Conservation (phyloP, 1,284 basidiomycete genomes). For the Inonotus obliquus region DNA sequence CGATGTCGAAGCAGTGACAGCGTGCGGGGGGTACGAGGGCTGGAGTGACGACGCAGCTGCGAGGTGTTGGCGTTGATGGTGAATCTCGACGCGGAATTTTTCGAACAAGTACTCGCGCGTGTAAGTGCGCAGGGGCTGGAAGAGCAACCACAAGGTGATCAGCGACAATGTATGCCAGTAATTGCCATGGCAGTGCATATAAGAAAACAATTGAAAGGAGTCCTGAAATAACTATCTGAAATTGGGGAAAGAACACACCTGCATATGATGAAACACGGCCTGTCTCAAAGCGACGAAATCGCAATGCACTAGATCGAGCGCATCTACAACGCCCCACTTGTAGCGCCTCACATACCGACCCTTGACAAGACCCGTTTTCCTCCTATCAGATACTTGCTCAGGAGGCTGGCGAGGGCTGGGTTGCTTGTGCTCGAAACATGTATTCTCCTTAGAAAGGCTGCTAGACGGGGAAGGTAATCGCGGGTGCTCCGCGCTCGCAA, state of each 20-base stretch:
- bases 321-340: conserved; percentile 76
- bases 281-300: conserved; percentile 70
- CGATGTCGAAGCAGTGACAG: conserved; percentile 22
- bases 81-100: conserved; percentile 63
- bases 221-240: conserved; percentile 20
- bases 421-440: too few species aligned
- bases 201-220: neutral
- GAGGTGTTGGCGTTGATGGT: conserved; percentile 38
- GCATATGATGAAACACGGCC: conserved; percentile 79
- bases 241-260: conserved; percentile 41
- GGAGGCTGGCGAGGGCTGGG: neutral
- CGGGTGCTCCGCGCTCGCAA: conserved; percentile 10
- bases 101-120: conserved; percentile 78
- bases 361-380: neutral
- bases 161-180: neutral
- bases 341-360: conserved; percentile 64
- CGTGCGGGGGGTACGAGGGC: neutral
- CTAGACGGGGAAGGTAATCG: neutral
- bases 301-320: conserved; percentile 69
- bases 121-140: conserved; percentile 76
- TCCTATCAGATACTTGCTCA: neutral
- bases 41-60: neutral
- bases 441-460: too few species aligned
- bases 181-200: conserved; percentile 20
- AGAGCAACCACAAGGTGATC: neutral